Conservation (phyloP, 306 rosid species). For the Hippophae tibetana region DNA sequence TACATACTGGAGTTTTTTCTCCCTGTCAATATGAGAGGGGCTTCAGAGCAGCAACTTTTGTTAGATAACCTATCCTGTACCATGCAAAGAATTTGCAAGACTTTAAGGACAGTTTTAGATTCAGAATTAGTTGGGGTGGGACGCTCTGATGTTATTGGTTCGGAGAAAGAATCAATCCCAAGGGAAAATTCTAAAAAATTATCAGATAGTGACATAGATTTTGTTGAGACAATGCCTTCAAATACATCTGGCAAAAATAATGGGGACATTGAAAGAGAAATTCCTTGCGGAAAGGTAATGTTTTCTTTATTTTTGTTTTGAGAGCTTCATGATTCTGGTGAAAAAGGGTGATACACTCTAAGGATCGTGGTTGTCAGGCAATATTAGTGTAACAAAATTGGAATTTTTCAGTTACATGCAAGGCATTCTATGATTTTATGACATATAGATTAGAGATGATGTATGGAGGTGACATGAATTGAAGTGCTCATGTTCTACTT, state of each 20-base stretch:
- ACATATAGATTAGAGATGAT: no score
- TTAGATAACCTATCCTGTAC: slow-evolving; percentile 72
- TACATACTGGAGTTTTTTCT: slow-evolving; percentile 84
- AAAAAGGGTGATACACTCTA: no score
- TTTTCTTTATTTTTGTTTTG: slow-evolving; percentile 3
- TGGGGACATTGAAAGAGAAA: slow-evolving; percentile 30
- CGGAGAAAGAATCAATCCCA: slow-evolving; percentile 22
- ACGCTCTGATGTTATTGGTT: slow-evolving; percentile 21
- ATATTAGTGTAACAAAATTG: no score
- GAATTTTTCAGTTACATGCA: no score
- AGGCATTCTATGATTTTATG: no score
- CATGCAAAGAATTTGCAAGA: slow-evolving; percentile 75
- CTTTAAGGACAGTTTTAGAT: slow-evolving; percentile 74
- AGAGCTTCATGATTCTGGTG: background rate
- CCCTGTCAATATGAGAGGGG: slow-evolving; percentile 62
- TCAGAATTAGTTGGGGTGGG: slow-evolving; percentile 31
- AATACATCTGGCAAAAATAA: slow-evolving; percentile 22
- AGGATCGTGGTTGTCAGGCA: no score
- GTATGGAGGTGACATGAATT: no score
- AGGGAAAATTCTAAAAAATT: slow-evolving; percentile 30
- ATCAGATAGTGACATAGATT: slow-evolving; percentile 31
- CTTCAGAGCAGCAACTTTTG: slow-evolving; percentile 69
- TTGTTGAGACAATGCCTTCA: slow-evolving; percentile 24
- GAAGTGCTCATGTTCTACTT: no score
- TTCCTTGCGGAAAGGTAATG: slow-evolving; percentile 35